Conservation (phyloP, 129 eudicot genomes). For the Logfia minima region DNA sequence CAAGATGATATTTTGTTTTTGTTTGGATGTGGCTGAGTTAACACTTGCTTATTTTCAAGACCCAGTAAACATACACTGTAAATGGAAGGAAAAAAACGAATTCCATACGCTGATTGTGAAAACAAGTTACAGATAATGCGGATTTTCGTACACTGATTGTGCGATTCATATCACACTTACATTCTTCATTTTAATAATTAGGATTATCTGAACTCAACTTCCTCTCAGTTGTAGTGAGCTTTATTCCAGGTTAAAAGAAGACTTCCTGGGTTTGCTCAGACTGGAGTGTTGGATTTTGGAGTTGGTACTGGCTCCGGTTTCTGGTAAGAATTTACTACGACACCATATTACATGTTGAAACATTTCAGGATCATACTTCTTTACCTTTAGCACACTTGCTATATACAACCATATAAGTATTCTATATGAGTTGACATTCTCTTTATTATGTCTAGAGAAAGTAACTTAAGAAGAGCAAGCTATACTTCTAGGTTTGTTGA, state of each 20-base stretch:
- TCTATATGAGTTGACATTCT: not conserved
- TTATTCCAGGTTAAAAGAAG: conserved; percentile 70
- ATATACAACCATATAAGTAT: not conserved
- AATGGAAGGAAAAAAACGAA: not conserved
- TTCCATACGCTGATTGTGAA: not conserved
- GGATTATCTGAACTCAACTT: not conserved
- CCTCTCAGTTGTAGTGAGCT: not conserved
- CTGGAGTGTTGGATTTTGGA: conserved; percentile 92
- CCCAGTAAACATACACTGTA: conserved; percentile 4
- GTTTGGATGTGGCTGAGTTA: not conserved
- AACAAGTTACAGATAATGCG: not conserved
- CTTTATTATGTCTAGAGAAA: not conserved
- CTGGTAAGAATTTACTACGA: conserved; percentile 56
- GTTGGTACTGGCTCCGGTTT: conserved; percentile 97
- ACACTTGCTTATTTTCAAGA: not conserved
- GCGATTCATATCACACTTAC: not conserved
- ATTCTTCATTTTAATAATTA: not conserved
- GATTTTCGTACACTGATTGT: not conserved
- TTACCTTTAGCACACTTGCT: not conserved
- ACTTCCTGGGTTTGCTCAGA: conserved; percentile 73
- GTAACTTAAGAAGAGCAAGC: conserved; percentile 14
- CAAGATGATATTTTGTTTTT: not conserved
- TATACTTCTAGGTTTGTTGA: not conserved
- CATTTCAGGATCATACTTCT: not conserved
- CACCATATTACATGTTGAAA: not conserved